Percentiles rank a stretch among this genome's conserved stretches.
These are phyloP conservation scores for Mariannaea elegans DNA, from an alignment of 2,329 filamentous ascomycete genomes.

Conservation along the genomic window DNA sequence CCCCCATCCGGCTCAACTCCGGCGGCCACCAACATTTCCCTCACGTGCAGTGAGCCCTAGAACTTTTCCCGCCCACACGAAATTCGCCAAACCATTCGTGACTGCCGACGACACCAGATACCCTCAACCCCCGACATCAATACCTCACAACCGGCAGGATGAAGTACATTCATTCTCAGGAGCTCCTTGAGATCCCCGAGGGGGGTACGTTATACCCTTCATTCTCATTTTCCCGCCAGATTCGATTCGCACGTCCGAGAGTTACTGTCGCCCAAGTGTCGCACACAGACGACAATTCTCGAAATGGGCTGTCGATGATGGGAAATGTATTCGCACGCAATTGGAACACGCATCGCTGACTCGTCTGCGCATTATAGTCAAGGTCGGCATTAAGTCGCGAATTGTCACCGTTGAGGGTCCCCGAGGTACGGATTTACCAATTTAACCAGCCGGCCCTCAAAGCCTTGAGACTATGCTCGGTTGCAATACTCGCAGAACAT, in stretches of 20 bases:
- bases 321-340: constrained; percentile 7
- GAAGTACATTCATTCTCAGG: constrained; percentile 99
- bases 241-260: constrained; percentile 27
- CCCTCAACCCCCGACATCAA: constrained; percentile 55
- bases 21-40: constrained; percentile 36
- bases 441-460: not conserved
- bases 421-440: constrained; percentile 69
- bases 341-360: constrained; percentile 42
- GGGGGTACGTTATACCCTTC: constrained; percentile 76
- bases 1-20: constrained; percentile 38
- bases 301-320: constrained; percentile 14
- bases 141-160: constrained; percentile 77
- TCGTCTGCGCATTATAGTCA: constrained; percentile 70
- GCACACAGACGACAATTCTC: constrained; percentile 24
- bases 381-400: constrained; percentile 96
- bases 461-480: not conserved
- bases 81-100: constrained; percentile 51
- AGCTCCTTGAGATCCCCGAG: constrained; percentile 94
- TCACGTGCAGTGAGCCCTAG: constrained; percentile 55
- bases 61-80: constrained; percentile 57
- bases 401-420: constrained; percentile 97
- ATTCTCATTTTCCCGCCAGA: constrained; percentile 19
- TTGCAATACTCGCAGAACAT: not conserved
- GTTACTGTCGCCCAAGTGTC: constrained; percentile 23
- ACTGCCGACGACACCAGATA: constrained; percentile 50